These are phyloP conservation scores for Dipodascopsis uninucleata DNA, from an alignment of 805 yeast species.

Conservation along the genomic window DNA sequence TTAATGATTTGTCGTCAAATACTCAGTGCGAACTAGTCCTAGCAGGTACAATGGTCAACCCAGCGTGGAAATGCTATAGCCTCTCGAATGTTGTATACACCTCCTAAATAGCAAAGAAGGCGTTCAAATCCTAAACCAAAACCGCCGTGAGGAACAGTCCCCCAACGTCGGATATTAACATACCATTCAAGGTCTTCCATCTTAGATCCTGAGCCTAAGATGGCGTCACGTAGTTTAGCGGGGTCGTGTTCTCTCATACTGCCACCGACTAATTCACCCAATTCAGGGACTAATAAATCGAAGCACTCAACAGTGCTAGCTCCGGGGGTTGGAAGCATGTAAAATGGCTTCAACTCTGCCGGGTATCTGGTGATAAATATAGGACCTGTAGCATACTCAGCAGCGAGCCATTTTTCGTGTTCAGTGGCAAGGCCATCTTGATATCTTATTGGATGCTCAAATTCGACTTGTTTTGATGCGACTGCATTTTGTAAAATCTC, in stretches of 20 bases:
- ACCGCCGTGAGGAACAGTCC: conserved; percentile 92
- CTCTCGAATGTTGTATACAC: conserved; percentile 77
- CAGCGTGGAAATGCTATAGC: conserved; percentile 83
- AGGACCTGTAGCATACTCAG: conserved; percentile 59
- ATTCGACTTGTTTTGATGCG: conserved; percentile 36
- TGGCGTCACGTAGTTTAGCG: conserved; percentile 46
- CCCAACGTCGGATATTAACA: conserved; percentile 64
- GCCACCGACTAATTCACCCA: conserved; percentile 95
- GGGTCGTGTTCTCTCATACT: conserved; percentile 78
- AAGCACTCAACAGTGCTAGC: conserved; percentile 76
- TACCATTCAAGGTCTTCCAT: conserved; percentile 69
- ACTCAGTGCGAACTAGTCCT: not conserved
- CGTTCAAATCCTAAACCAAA: conserved; percentile 95
- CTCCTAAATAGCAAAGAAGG: conserved; percentile 66
- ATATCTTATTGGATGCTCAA: conserved; percentile 52
- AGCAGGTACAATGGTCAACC: conserved; percentile 43
- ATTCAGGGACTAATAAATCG: conserved; percentile 82
- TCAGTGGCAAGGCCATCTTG: conserved; percentile 76
- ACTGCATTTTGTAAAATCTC: conserved; percentile 43
- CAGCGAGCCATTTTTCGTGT: conserved; percentile 89
- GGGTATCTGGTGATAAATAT: conserved; percentile 93
- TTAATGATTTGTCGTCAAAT: too few species aligned
- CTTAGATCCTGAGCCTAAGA: conserved; percentile 56
- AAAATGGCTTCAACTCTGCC: conserved; percentile 72
- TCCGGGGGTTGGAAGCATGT: conserved; percentile 64